A percentile compares a stretch with the other conserved stretches of the same genome.
Evolutionary conservation across 202 grass and related monocot genomes (phyloP).

Genomic region (Thinopyrum obtusiflorum): DNA sequence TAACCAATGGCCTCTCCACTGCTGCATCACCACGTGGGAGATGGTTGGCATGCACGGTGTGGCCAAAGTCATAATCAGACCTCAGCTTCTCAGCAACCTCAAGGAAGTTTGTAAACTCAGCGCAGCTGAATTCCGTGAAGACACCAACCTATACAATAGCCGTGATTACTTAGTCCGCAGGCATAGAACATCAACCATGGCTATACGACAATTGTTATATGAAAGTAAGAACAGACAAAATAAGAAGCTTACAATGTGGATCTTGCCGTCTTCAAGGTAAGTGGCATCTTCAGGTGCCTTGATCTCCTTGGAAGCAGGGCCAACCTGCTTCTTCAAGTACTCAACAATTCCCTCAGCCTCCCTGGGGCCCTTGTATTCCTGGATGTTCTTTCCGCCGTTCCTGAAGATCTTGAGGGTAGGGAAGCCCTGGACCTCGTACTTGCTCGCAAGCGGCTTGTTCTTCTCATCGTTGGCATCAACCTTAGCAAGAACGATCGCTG

Average conservation of each 20-base stretch:
- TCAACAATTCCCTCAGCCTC: constrained; percentile 89
- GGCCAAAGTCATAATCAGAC: constrained; percentile 75
- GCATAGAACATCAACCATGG: background rate
- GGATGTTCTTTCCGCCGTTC: constrained; percentile 65
- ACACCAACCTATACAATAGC: constrained; percentile 63
- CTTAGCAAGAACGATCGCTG: constrained; percentile 84
- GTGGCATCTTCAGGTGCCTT: constrained; percentile 66
- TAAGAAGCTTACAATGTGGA: constrained; percentile 58
- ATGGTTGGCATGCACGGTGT: constrained; percentile 66
- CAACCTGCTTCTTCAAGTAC: constrained; percentile 92
- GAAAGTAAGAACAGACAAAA: background rate
- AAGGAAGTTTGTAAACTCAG: constrained; percentile 74
- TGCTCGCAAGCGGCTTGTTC: constrained; percentile 65
- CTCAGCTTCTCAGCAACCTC: constrained; percentile 84
- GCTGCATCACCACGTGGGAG: constrained; percentile 72
- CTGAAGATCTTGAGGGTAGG: constrained; percentile 94
- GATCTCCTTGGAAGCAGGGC: constrained; percentile 83
- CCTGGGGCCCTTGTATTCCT: constrained; percentile 90
- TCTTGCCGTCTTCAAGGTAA: constrained; percentile 51
- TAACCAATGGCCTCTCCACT: constrained; percentile 58
- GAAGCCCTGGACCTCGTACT: constrained; percentile 77
- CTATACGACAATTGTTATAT: background rate
- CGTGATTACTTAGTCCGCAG: background rate
- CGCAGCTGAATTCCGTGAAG: constrained; percentile 62
- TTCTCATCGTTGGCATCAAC: constrained; percentile 77